Base-by-base conservation (phyloP, 1,139 yeast genomes). In the Lizanozyma gosingica region DNA sequence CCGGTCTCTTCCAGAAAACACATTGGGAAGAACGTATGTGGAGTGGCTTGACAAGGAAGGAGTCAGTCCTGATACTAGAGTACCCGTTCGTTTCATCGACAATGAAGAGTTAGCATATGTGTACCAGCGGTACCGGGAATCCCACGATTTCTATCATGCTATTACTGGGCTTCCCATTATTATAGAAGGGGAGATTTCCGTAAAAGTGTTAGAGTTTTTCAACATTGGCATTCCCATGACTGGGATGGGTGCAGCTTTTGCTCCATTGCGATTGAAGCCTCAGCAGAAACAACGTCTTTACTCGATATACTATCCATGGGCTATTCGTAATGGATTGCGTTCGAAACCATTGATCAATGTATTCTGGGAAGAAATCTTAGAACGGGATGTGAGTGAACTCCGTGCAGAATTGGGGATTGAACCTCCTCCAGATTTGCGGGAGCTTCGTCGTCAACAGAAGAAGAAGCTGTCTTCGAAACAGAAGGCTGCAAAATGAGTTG, bases 211-310 rank as follows among this genome's bases (percentile, higher is more conserved):
- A 51, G 99, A 92, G 60, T 94, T 80, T 55, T 83, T 92, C 59
- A 92, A 92, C 57, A 76, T 92, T 45, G 95, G 96, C 2, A 77
- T 94, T 38, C 97, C 97, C 15, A 90, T 94, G 94, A 90, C 97
- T 8, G 95, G 95, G 0, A 62, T 94, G 40, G 96, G 96, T 0
- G 94, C 96, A 0, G 51, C 86, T 18, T 76, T 87, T 50, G 96
- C 96, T 2, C 97, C 97, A 1, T 71, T 85, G 54, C 60, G 87
- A 45, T 68, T 92, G 42, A 76, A 73, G 42, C 62, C 73, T 14
- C 65, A 69, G 48, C 81, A 76, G 49, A 70, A 69, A 50, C 73
- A 72, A 50, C 59, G 80, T 29, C 60, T 79, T 45, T 65, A 75
- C 48, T 71, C 73, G 36, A 73, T 83, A 4, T 90, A 87, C 57